A percentile compares a stretch with the other conserved stretches of the same genome.
These are phyloP conservation scores for Aureobasidium leucospermi DNA, from an alignment of 2,329 filamentous ascomycete genomes.

Conservation along the genomic window DNA sequence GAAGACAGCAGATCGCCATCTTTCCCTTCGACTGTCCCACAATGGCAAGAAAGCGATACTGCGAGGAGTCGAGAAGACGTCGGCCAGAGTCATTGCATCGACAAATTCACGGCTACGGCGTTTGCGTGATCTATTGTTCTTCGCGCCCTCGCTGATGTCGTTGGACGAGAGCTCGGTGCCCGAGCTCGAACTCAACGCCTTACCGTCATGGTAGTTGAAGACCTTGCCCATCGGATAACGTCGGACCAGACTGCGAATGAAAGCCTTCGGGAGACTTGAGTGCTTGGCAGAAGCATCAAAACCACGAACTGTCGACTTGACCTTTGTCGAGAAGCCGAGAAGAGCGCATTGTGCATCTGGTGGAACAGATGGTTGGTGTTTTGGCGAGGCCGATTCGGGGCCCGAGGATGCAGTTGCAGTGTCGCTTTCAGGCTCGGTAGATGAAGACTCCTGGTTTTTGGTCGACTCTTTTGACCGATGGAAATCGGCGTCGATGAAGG, in stretches of 20 bases:
- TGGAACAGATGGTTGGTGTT: background rate
- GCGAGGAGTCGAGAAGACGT: constrained; percentile 31
- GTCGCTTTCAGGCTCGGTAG: background rate
- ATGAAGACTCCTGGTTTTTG: background rate
- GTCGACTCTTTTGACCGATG: constrained; percentile 7
- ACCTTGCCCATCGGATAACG: constrained; percentile 22
- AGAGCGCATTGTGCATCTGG: constrained; percentile 8
- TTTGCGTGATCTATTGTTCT: background rate
- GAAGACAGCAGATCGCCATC: constrained; percentile 19
- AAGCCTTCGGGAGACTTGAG: constrained; percentile 7
- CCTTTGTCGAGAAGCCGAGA: constrained; percentile 16
- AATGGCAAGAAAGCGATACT: constrained; percentile 46
- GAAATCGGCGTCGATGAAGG: constrained; percentile 29
- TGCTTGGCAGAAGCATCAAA: constrained; percentile 14
- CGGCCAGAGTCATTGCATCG: background rate
- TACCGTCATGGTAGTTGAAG: constrained; percentile 21
- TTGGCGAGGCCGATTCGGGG: background rate
- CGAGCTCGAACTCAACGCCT: constrained; percentile 19
- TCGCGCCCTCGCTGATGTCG: background rate
- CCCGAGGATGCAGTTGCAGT: background rate
- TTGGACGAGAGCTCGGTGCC: constrained; percentile 1
- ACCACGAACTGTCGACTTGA: constrained; percentile 14
- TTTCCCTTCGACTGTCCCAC: constrained; percentile 32
- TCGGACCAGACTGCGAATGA: constrained; percentile 17
- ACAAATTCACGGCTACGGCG: constrained; percentile 7